These are phyloP conservation scores for Populus hybrid DNA, from an alignment of 441 rosid genomes.

Conservation along the genomic window DNA sequence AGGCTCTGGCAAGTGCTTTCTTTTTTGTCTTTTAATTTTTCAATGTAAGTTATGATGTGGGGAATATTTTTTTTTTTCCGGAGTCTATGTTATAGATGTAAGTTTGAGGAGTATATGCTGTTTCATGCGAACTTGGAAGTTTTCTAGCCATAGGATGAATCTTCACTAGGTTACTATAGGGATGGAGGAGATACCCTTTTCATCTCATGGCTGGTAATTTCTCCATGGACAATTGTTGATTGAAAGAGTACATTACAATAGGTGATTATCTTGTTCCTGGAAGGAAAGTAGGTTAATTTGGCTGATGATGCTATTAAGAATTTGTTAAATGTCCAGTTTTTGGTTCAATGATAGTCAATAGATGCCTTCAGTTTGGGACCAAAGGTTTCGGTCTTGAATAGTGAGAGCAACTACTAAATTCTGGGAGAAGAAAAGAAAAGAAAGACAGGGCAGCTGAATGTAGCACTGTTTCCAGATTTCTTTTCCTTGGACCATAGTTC, in stretches of 20 bases:
- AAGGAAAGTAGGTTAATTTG: not conserved
- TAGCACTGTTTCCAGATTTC: not conserved
- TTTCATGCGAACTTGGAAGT: not conserved
- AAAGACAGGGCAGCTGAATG: not conserved
- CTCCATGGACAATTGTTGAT: not conserved
- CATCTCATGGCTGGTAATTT: not conserved
- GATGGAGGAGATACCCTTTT: not conserved
- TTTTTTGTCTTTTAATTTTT: not conserved
- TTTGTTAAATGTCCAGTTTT: not conserved
- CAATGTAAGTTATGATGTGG: not conserved
- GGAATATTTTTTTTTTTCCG: not conserved
- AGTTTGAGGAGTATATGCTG: too few species aligned
- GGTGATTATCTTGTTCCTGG: not conserved
- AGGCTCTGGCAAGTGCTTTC: not conserved
- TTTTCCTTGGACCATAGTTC: not conserved
- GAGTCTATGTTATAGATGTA: too few species aligned
- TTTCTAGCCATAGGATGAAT: conserved; percentile 1
- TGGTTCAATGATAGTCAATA: not conserved
- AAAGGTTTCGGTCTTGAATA: too few species aligned
- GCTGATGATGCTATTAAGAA: not conserved
- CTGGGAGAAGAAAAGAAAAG: not conserved
- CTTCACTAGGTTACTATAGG: not conserved
- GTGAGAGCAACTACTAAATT: too few species aligned
- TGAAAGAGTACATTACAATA: not conserved
- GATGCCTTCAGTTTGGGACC: too few species aligned